phyloP scores from a whole-genome alignment of 306 rosid genomes.

The Cucurbita maxima region DNA sequence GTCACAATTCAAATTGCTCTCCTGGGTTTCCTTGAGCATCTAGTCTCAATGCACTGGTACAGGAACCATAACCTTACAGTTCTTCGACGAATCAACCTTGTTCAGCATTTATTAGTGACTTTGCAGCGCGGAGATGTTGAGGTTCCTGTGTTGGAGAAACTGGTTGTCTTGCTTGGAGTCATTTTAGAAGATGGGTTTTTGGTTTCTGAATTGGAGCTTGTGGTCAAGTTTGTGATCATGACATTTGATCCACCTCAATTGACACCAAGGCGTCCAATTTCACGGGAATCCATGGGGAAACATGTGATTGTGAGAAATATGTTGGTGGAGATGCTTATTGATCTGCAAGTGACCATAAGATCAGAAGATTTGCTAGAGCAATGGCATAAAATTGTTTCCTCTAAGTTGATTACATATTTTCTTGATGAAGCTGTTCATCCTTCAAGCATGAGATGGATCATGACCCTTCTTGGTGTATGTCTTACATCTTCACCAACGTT shows the following conservation, averaged over 20 bases:
- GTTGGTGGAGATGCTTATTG: constrained; percentile 96
- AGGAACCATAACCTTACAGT: constrained; percentile 88
- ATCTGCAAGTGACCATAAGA: constrained; percentile 86
- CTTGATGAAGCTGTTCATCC: constrained; percentile 98
- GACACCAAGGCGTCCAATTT: constrained; percentile 39
- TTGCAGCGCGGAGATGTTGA: constrained; percentile 98
- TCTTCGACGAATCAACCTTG: constrained; percentile 85
- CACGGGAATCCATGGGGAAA: constrained; percentile 95
- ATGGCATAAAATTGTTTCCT: constrained; percentile 97
- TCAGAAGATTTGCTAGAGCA: constrained; percentile 88
- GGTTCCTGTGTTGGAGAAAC: constrained; percentile 88
- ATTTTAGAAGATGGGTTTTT: constrained; percentile 94
- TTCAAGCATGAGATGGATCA: constrained; percentile 99
- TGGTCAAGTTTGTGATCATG: constrained; percentile 94
- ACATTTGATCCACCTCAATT: constrained; percentile 91
- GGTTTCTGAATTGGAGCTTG: constrained; percentile 85
- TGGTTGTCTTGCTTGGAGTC: constrained; percentile 95
- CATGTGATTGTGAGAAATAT: constrained; percentile 96
- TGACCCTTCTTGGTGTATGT: constrained; percentile 98
- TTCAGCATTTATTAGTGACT: constrained; percentile 92
- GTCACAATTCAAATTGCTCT: constrained; percentile 88
- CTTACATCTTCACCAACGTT: constrained; percentile 89
- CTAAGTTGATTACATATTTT: constrained; percentile 88
- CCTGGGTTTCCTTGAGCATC: constrained; percentile 89
- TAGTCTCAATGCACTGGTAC: constrained; percentile 99